Evolutionary conservation across 495 filamentous ascomycete species (phyloP).

Genomic region (Penicillium coffeae): DNA sequence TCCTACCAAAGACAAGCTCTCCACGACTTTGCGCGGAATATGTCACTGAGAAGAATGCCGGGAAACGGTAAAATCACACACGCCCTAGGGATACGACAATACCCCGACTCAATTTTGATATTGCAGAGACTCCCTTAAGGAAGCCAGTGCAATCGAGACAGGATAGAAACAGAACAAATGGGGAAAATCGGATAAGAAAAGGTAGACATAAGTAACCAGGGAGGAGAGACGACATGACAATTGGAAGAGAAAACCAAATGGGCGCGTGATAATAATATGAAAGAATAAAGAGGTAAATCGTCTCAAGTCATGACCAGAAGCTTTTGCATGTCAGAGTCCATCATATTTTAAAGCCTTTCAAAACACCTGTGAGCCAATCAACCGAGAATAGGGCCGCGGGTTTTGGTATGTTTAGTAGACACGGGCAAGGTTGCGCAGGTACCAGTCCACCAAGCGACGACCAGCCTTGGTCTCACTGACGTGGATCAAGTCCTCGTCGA

Average conservation of each 20-base stretch:
- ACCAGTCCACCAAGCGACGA: conserved; percentile 96
- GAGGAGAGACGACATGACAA: conserved; percentile 16
- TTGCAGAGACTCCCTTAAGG: conserved; percentile 11
- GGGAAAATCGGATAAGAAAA: conserved; percentile 14
- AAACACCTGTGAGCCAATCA: conserved; percentile 8
- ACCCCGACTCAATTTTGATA: conserved; percentile 31
- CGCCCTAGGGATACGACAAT: conserved; percentile 30
- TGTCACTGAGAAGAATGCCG: conserved; percentile 18
- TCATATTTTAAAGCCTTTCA: conserved; percentile 14
- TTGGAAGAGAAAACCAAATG: conserved; percentile 18
- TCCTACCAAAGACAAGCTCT: conserved; percentile 24
- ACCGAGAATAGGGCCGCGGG: conserved; percentile 2
- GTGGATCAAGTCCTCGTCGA: conserved; percentile 96
- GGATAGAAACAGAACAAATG: conserved; percentile 21
- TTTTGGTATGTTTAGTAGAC: conserved; percentile 62
- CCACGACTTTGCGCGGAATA: conserved; percentile 6
- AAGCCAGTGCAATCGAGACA: conserved; percentile 15
- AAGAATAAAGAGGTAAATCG: conserved; percentile 23
- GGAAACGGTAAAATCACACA: conserved; percentile 25
- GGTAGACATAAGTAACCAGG: conserved; percentile 19
- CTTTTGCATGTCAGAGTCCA: conserved; percentile 27
- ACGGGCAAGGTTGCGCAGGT: conserved; percentile 90
- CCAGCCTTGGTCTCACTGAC: conserved; percentile 98
- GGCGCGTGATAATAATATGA: conserved; percentile 25
- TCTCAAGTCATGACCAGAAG: conserved; percentile 31